Evolutionary conservation across 768 basidiomycete species (phyloP), one percentile per base, ranked within the genome.

Genomic region (Rhodotorula babjevae): DNA sequence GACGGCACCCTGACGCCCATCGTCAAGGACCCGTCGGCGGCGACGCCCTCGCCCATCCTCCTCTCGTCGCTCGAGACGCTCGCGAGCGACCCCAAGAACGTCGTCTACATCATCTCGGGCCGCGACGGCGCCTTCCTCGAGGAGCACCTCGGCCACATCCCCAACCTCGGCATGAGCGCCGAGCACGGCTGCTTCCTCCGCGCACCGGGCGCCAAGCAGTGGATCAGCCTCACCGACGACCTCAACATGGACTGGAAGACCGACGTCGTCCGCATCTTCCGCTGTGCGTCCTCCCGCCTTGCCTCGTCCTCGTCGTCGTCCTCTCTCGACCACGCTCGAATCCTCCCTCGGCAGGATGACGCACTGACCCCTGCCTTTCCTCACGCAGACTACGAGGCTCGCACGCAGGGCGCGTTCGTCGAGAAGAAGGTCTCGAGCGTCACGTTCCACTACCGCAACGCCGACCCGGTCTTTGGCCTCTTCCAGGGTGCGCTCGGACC

Each of bases 201-300:
- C 56, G 87, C 86, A 73, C 90, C 90, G 0, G 89, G 88, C 47
- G 81, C 79, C 3, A 81, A 81, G 59, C 75, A 79, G n/a, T 99
- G 95, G 92, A 84, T 83, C 73, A 93, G 93, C 79, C 90, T 96
- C 80, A 96, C 94, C n/a, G 87, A 88, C 81, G 86, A 85, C 72
- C 81, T 99, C 79, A 94, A 99, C 82, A 98, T 98, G 95, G 87
- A 87, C 75, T 99, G 95, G 95, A 93, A 95, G 90, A 84, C 82
- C 64, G 95, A 99, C 83, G 95, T 96, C 44, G 87, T 89, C 77
- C 93, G 97, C 83, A 89, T 99, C 62, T 99, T 99, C 82, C 87
- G 86, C 81, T 98, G 88, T 88, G 72, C 58, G 86, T 81, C 31
- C 27, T 56, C 14, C 19, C 40, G 19, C 29, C 29, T 62, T 67